Base-by-base conservation (phyloP, 805 yeast genomes). In the Suhomyces canberraensis region DNA sequence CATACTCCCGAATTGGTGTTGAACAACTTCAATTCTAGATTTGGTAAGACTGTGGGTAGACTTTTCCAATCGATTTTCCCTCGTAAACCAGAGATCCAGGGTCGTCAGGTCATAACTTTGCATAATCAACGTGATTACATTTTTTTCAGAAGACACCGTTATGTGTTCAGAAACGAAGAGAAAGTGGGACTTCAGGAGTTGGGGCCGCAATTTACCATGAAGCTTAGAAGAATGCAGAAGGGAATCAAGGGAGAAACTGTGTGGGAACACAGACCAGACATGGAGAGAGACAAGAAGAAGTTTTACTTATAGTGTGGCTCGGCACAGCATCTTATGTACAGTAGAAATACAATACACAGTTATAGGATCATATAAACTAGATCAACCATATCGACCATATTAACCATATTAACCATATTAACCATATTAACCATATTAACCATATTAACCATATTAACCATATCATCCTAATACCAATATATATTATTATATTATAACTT, bases 101-200 rank as follows among this genome's bases (percentile, higher is more conserved):
- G 98, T 19, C 76, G 98, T 52, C 97, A 93, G 58, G 98, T 88
- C 30, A 83, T 93, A 19, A 93, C 98, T 0, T 65, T 93, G 56
- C 98, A 93, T 60, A 93, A 93, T 58, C 98, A 93, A 60, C 76
- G 98, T 70, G 98, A 93, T 60, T 93, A 75, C 58, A 85, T 93
- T 29, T 93, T 93, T 53, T 91, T 93, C 73, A 77, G 98, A 66
- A 79, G 97, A 65, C 98, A 93, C 57, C 76, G 98, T 52, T 93
- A 93, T 52, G 69, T 88, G 1, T 93, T 93, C 66, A 75, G 78
- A 54, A 85, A 88, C 56, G 96, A 89, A 48, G 95, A 88, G 60
- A 81, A 79, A 51, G 97, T 91, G 2, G 98, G 98, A 6, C 66
- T 93, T 34, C 98, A 93, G 55, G 98, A 93, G 56, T 67, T 93